A percentile compares a stretch with the other conserved stretches of the same genome.
phyloP scores from a whole-genome alignment of 2,329 filamentous ascomycete species.

The Fusarium duplospermum region DNA sequence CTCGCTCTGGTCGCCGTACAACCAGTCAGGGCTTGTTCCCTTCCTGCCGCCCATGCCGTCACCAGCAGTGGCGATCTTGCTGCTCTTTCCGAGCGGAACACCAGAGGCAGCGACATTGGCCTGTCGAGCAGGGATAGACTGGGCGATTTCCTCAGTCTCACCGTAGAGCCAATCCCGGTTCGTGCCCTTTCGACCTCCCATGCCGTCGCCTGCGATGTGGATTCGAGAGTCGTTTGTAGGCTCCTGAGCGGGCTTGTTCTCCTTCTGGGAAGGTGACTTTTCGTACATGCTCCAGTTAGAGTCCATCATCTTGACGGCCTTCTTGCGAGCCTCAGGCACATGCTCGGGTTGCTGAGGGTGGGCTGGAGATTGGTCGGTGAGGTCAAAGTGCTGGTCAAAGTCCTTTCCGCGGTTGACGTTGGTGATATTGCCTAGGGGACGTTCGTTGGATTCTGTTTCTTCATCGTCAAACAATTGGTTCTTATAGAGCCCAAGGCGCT shows the following conservation, averaged over 20 bases:
- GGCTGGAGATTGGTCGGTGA: slow-evolving; percentile 75
- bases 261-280: slow-evolving; percentile 65
- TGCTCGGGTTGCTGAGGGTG: slow-evolving; percentile 56
- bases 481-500: slow-evolving; percentile 77
- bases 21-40: slow-evolving; percentile 66
- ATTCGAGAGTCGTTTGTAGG: slow-evolving; percentile 54
- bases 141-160: slow-evolving; percentile 46
- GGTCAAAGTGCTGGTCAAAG: slow-evolving; percentile 81
- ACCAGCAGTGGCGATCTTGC: slow-evolving; percentile 60
- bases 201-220: slow-evolving; percentile 71
- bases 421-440: slow-evolving; percentile 73
- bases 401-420: slow-evolving; percentile 81
- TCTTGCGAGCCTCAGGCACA: slow-evolving; percentile 70
- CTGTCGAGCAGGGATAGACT: slow-evolving; percentile 33
- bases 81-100: slow-evolving; percentile 27
- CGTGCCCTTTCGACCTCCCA: slow-evolving; percentile 70
- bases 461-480: slow-evolving; percentile 78
- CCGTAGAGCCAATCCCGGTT: slow-evolving; percentile 68
- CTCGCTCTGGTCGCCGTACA: slow-evolving; percentile 62
- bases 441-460: slow-evolving; percentile 54
- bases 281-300: slow-evolving; percentile 70
- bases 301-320: slow-evolving; percentile 80
- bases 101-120: slow-evolving; percentile 22
- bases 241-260: slow-evolving; percentile 61
- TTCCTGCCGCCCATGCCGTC: slow-evolving; percentile 74